Base-by-base conservation (phyloP, 2,329 filamentous ascomycete genomes). In the Huntiella omanensis region DNA sequence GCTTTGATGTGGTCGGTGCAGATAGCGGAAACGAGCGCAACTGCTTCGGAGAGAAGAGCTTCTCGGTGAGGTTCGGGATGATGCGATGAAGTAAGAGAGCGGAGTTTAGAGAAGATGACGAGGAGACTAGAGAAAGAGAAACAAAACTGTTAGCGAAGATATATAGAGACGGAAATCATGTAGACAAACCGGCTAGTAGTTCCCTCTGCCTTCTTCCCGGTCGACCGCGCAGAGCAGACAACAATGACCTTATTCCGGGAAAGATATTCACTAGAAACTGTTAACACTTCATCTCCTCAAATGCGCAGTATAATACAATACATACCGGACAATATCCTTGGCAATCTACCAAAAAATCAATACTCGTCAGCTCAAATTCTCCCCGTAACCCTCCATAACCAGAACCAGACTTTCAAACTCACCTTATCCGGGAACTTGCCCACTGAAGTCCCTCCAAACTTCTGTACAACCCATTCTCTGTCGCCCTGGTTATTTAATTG, bases 201-300 rank as follows among this genome's bases (percentile, higher is more conserved):
- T 51, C 91, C 91, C 55, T 92, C 85, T 46, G 79, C 75, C 66
- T 98, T 98, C 60, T 88, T 93, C 52, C 85, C 87, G 50, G 83
- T 91, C 64, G 86, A 95, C 59, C 91, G 73, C 37, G 91, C 91
- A 51, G 91, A 98, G 65, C 91, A 98, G 49, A 98, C 88, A 48
- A 98, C 80, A 48, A 86, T 87, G 53, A 95, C 77, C 60, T 79
- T 79, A 58, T 85, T 78, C 48, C 75, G 66, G 46, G 67, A 66
- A 47, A 92, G 63, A 58, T 52, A 49, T 15, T 48, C 42, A 11
- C 49, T 52, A 46, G 19, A 47, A 54, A 48, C 4, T 5, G 33
- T 36, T 41, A 42, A 17, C 28, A 33, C 6, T 13, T 11, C 6
- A 22, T 17, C 5, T n/a, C 11, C 6, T 4, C 11, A 7, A 8